phyloP scores from a whole-genome alignment of 73 alveolate genomes.

The Durusdinium trenchii region DNA sequence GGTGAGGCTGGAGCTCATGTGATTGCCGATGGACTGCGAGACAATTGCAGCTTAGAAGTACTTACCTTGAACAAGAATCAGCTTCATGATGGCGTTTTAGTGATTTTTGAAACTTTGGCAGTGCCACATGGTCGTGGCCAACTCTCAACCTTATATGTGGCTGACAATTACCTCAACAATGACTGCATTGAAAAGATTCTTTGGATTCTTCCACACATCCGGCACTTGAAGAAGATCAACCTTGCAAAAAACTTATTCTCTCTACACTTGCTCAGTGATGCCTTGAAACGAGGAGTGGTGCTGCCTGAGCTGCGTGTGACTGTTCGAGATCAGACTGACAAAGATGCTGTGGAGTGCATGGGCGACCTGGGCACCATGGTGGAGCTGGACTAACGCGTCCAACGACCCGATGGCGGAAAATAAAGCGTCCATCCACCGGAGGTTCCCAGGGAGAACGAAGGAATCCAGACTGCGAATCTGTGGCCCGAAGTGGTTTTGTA shows the following conservation, averaged over 20 bases:
- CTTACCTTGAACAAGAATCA: background rate
- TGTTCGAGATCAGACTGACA: too few relatives aligned
- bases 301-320: too few relatives aligned
- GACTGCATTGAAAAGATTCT: background rate
- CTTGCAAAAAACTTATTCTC: background rate
- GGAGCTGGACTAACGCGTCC: too few relatives aligned
- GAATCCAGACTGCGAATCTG: too few relatives aligned
- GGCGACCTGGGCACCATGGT: too few relatives aligned
- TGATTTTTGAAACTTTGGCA: background rate
- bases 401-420: too few relatives aligned
- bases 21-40: background rate
- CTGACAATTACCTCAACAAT: background rate
- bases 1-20: background rate
- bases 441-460: too few relatives aligned
- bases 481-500: too few relatives aligned
- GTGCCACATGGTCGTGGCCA: background rate
- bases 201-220: background rate
- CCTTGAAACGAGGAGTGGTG: too few relatives aligned
- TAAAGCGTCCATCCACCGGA: too few relatives aligned
- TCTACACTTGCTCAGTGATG: background rate
- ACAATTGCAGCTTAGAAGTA: background rate
- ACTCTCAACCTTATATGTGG: background rate
- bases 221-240: background rate
- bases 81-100: background rate
- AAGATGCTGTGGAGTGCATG: too few relatives aligned